Evolutionary conservation across 1,139 yeast species (phyloP), one percentile per base, ranked within the genome.

Genomic region (Candida sojae): DNA sequence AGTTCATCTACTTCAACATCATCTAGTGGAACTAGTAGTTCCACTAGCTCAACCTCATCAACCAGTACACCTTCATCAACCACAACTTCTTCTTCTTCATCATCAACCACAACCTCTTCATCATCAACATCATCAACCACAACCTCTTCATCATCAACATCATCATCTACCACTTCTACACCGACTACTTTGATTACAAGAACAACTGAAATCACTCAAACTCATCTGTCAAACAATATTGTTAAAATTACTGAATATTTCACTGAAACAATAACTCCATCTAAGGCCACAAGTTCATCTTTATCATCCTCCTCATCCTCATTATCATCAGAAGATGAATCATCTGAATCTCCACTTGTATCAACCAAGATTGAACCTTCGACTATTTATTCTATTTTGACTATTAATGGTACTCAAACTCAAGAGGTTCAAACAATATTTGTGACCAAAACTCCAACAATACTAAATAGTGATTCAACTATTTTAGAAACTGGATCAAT

Each of bases 401-500:
- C 68, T 11, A 59, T 64, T 13, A 58, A 59, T 39, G 69, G 69
- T 6, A 53, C 57, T 26, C 57, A 51, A 31, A 53, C 61, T 3
- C 63, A 57, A 36, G 52, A 57, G 32, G 55, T 58, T 26, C 48
- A 52, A 31, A 62, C 68, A 2, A 43, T 57, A 43, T 60, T 53
- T 42, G 52, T 63, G 21, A 63, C 68, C 3, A 50, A 56, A 9
- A 47, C 49, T 21, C 51, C 61, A 33, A 40, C 61, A 33, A 40
- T 57, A 9, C 44, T 57, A 12, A 31, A 56, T 9, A 21, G 52
- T n/a, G 13, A 11, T 11, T 31, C 52, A 13, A 34, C 52, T n/a
- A 13, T 26, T 11, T 35, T 47, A 5, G 10, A 47, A 13, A 10
- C 36, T 3, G 34, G 36, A 4, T 43, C 53, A 43, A 25, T 31